phyloP scores from a whole-genome alignment of 495 filamentous ascomycete species.

The Acidomyces sp. region DNA sequence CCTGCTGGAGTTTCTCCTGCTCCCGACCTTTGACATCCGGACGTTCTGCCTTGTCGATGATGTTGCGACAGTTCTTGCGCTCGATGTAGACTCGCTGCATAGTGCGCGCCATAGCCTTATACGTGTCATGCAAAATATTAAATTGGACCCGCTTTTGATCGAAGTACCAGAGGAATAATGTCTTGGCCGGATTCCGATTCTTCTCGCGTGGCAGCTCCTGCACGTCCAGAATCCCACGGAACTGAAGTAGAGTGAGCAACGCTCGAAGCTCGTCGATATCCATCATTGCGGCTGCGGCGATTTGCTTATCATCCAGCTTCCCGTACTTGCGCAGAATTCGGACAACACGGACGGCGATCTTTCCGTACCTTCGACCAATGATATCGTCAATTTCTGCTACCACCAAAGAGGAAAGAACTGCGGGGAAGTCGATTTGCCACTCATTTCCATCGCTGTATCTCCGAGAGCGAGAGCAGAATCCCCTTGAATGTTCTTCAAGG shows the following conservation, averaged over 20 bases:
- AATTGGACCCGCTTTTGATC: conserved; percentile 55
- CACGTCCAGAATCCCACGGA: conserved; percentile 67
- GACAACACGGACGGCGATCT: conserved; percentile 59
- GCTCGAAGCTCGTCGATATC: conserved; percentile 68
- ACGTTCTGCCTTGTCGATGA: conserved; percentile 65
- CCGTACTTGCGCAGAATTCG: conserved; percentile 74
- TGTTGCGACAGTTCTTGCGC: conserved; percentile 46
- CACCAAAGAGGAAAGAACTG: conserved; percentile 51
- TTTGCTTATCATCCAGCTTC: conserved; percentile 78
- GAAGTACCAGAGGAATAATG: conserved; percentile 82
- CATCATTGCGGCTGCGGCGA: conserved; percentile 61
- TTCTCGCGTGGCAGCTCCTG: conserved; percentile 85
- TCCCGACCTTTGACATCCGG: conserved; percentile 72
- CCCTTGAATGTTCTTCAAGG: conserved; percentile 55
- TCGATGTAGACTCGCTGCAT: conserved; percentile 66
- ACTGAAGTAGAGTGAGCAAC: conserved; percentile 67
- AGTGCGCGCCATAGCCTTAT: conserved; percentile 78
- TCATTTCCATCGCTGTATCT: conserved; percentile 42
- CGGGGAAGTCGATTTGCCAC: conserved; percentile 69
- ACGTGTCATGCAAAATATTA: conserved; percentile 59
- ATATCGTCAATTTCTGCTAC: conserved; percentile 65
- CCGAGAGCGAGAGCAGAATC: conserved; percentile 50
- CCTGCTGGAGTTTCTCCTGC: conserved; percentile 56
- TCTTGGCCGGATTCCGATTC: conserved; percentile 60
- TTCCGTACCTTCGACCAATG: conserved; percentile 62